phyloP scores from a whole-genome alignment of 2,329 filamentous ascomycete species.

The Chaetomium olivaceum region DNA sequence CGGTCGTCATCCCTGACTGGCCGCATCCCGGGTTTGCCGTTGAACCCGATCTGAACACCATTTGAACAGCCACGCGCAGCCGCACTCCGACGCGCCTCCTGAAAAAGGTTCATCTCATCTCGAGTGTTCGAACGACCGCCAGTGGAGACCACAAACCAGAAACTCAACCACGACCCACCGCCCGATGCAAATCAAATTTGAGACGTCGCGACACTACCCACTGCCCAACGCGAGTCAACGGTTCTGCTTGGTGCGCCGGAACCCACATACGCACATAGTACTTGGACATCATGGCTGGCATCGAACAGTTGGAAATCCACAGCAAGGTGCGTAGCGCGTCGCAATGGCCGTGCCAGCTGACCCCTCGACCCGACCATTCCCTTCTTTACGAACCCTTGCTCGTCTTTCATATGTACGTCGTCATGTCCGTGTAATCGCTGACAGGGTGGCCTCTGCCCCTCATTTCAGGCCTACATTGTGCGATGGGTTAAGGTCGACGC shows the following conservation, averaged over 20 bases:
- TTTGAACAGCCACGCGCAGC: background rate
- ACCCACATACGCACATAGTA: constrained; percentile 5
- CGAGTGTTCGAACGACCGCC: background rate
- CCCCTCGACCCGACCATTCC: no score
- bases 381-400: background rate
- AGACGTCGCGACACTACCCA: constrained; percentile 9
- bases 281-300: constrained; percentile 70
- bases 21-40: constrained; percentile 6
- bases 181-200: constrained; percentile 10
- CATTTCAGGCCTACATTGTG: constrained; percentile 84
- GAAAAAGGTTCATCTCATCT: constrained; percentile 2
- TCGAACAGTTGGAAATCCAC: constrained; percentile 96
- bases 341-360: background rate
- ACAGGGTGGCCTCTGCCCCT: background rate
- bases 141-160: background rate
- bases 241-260: background rate
- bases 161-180: constrained; percentile 3
- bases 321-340: constrained; percentile 71
- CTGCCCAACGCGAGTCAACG: background rate
- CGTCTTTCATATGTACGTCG: background rate
- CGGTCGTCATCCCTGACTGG: background rate
- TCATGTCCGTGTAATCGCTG: constrained; percentile 15
- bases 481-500: constrained; percentile 93
- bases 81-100: background rate
- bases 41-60: constrained; percentile 10